Evolutionary conservation across 257 asterid species (phyloP), one percentile per base, ranked within the genome.

Genomic region (Gardenia jasminoides): DNA sequence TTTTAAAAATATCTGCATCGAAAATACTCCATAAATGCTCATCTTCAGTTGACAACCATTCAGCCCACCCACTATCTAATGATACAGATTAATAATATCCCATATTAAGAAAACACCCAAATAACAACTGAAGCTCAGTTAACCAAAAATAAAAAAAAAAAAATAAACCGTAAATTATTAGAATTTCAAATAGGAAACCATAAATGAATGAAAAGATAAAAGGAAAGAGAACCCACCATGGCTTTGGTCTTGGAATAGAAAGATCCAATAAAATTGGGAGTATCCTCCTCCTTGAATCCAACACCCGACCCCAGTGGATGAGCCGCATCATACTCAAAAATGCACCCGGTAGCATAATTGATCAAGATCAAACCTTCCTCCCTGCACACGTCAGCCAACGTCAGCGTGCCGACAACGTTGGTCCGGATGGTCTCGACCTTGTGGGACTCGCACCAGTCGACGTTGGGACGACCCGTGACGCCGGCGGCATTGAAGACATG

Each of bases 401-500:
- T 91, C 81, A 93, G 85, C 39, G 98, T 91, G 33, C 98, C 98
- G 76, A 80, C 93, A 46, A 93, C 97, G 68, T 93, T 93, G 4
- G 98, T 82, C 4, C 97, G 88, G 80, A 93, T 91, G 6, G 97
- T 93, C 88, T 93, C 98, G 39, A 88, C 96, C 91, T 93, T 93
- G 76, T 93, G 96, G 22, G 97, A 81, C 83, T 93, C 98, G 74
- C 98, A 93, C 97, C 98, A 93, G 85, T 93, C 98, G 43, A 93
- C 98, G 83, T 93, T 93, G 15, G 97, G 97, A 22, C 97, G 87
- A 28, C 97, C 97, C 0, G 97, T 93, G 7, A 93, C 94, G 0
- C 97, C 97, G 70, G 97, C 97, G 59, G 97, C 97, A 80, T 93
- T 93, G 88, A 93, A 93, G 0, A 93, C 97, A 73, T 93, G 97